Evolutionary conservation across 352 stramenopile genomes (phyloP), one percentile per base, ranked within the genome.

Genomic region (Pythium chondricola): DNA sequence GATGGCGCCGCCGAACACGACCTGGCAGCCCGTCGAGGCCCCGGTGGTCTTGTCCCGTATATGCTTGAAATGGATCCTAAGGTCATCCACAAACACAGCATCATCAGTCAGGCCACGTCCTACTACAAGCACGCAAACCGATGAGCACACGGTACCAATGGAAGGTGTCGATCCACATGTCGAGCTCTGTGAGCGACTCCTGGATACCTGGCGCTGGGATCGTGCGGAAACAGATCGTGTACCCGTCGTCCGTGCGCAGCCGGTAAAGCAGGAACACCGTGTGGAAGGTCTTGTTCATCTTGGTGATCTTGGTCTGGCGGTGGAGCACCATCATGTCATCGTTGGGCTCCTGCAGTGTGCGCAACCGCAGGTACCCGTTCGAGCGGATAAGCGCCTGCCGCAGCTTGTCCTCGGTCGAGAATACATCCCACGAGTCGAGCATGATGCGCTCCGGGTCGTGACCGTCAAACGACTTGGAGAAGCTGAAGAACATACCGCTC

Each of bases 221-320:
- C 30, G 73, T 79, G 16, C 73, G 75, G 52, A 85, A 78, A 44
- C 72, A 82, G 21, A 84, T 52, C 27, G 61, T 76, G 65, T 74
- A 85, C 6, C 75, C 76, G 2, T 39, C 64, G 20, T 69, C 52
- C 0, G 67, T 88, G 24, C 75, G 66, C 37, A 88, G 43, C 8
- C 76, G 76, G 50, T 83, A 88, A 32, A 88, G 58, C 42, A 88
- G 45, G 51, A 79, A 83, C 20, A 87, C 72, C 1, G 75, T 82
- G 58, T 80, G 72, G 49, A 85, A 78, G 13, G 59, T 61, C 22
- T 61, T 60, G 0, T 53, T 55, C 36, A 78, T 57, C 3, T 54
- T 48, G 10, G 48, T n/a, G 48, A 72, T 80, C 26, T 65, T 54
- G 7, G 71, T 72, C 47, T 83, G 63, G 27, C 72, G 74, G 11